A percentile compares a stretch with the other conserved stretches of the same genome.
phyloP scores from a whole-genome alignment of 2,329 filamentous ascomycete species.

The Hymenoscyphus salicellus region DNA sequence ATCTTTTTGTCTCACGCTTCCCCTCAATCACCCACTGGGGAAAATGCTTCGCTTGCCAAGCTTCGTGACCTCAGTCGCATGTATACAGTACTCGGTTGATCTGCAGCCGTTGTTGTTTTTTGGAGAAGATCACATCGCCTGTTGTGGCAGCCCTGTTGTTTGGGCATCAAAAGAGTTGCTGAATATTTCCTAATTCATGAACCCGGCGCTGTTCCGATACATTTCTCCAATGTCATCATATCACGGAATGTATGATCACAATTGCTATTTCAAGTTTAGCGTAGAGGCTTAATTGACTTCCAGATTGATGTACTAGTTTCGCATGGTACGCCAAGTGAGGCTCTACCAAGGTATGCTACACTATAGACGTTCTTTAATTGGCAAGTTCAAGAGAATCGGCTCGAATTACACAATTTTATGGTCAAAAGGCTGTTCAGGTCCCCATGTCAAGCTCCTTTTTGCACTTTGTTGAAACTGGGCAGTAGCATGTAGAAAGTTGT shows the following conservation, averaged over 20 bases:
- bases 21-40: not conserved
- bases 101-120: not conserved
- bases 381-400: not conserved
- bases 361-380: not conserved
- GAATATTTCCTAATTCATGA: not conserved
- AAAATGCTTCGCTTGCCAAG: not conserved
- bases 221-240: not conserved
- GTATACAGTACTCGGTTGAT: not conserved
- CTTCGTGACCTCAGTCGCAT: not conserved
- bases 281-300: not conserved
- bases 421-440: not conserved
- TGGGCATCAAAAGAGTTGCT: not conserved
- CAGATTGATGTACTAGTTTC: not conserved
- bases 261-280: not conserved
- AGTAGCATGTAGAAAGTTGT: not conserved
- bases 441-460: not conserved
- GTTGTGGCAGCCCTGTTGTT: not conserved
- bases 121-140: not conserved
- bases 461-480: not conserved
- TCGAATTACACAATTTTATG: not conserved
- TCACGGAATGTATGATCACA: not conserved
- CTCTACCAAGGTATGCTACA: not conserved
- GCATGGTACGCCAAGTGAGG: not conserved
- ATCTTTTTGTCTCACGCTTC: not conserved
- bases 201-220: not conserved